These are phyloP conservation scores for Boletus edulis DNA, from an alignment of 768 basidiomycete genomes.

Conservation along the genomic window DNA sequence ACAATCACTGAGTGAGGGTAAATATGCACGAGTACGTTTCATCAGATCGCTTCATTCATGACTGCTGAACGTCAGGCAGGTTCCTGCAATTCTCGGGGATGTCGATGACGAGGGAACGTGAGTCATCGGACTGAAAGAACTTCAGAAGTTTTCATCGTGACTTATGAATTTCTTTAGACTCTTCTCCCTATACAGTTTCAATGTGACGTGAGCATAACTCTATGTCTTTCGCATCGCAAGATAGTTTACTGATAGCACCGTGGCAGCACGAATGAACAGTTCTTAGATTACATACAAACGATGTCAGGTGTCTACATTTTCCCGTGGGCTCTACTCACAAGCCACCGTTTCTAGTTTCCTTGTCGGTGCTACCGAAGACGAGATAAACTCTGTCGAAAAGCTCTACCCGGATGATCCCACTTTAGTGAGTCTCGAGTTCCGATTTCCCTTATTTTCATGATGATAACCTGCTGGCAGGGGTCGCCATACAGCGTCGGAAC, in stretches of 20 bases:
- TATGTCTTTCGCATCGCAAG: not conserved
- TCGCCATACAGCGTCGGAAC: constrained; percentile 29
- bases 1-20: constrained; percentile 23
- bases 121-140: not conserved
- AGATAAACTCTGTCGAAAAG: not conserved
- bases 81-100: not conserved
- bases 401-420: constrained; percentile 5
- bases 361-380: constrained; percentile 4
- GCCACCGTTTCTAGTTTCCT: constrained; percentile 2
- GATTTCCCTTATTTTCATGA: too few species aligned
- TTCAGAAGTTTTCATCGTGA: not conserved
- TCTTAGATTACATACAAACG: constrained; percentile 6
- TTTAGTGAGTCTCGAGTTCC: not conserved
- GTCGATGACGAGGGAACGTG: constrained; percentile 4
- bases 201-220: constrained; percentile 21
- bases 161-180: constrained; percentile 14
- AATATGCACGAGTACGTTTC: constrained; percentile 26
- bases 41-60: not conserved
- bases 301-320: not conserved
- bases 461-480: constrained; percentile 8
- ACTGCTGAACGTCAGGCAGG: not conserved
- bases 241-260: not conserved
- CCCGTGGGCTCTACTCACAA: not conserved
- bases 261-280: not conserved
- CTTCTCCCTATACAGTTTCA: constrained; percentile 21